Conservation (phyloP, 2,329 filamentous ascomycete species). For the Ophiocordyceps australis region DNA sequence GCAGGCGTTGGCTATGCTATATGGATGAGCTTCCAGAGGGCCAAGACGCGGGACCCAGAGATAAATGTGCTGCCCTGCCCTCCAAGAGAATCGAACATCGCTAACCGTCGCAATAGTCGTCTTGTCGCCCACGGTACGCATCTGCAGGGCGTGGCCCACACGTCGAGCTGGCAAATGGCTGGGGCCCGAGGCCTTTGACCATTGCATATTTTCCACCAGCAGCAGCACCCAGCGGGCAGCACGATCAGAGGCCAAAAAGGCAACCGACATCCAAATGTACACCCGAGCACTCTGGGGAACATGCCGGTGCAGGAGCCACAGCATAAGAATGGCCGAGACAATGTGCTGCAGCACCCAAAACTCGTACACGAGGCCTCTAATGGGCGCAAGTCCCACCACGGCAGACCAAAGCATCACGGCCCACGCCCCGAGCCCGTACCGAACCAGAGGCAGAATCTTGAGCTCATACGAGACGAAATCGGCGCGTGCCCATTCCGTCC, state of each 20-base stretch:
- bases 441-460: slow-evolving; percentile 42
- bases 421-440: slow-evolving; percentile 52
- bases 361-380: slow-evolving; percentile 51
- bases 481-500: slow-evolving; percentile 40
- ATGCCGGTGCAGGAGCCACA: slow-evolving; percentile 46
- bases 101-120: slow-evolving; percentile 41
- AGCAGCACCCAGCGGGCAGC: slow-evolving; percentile 28
- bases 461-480: slow-evolving; percentile 42
- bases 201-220: slow-evolving; percentile 31
- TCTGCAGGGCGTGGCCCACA: slow-evolving; percentile 32
- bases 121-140: slow-evolving; percentile 27
- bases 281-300: slow-evolving; percentile 38
- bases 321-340: slow-evolving; percentile 37
- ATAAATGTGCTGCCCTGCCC: slow-evolving; percentile 41
- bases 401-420: slow-evolving; percentile 46
- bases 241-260: slow-evolving; percentile 43
- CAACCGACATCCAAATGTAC: slow-evolving; percentile 49
- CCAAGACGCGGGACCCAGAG: slow-evolving; percentile 39
- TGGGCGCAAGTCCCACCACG: slow-evolving; percentile 41
- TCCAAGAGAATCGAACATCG: slow-evolving; percentile 39
- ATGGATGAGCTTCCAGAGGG: slow-evolving; percentile 37
- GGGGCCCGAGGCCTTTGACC: slow-evolving; percentile 12
- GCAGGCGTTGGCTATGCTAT: slow-evolving; percentile 41
- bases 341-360: slow-evolving; percentile 53
- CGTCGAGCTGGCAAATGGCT: slow-evolving; percentile 9